Evolutionary conservation across 2,329 filamentous ascomycete genomes (phyloP), one percentile per base, ranked within the genome.

Genomic region (Talaromyces islandicus): DNA sequence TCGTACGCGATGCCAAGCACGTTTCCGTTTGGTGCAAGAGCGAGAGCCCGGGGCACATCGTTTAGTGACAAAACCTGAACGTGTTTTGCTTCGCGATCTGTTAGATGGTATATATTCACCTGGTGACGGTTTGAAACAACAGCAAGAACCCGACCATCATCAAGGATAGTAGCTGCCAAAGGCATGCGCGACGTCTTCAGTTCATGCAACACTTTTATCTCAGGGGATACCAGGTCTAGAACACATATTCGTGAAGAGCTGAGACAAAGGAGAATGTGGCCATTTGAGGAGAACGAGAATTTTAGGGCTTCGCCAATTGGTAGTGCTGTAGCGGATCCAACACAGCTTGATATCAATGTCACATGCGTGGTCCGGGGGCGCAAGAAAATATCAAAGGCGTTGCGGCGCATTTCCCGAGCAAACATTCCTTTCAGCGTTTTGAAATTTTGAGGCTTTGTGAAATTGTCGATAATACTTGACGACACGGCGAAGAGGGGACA

Each of bases 231-330:
- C 3, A 90, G 79, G 70, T 93, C 87, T 56, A 96, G 78, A 35
- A 95, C 84, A 67, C 92, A 89, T 64, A 96, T 90, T 60, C 91
- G 83, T 12, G 91, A 92, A 41, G 91, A 95, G 73, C 91, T 95
- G 72, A 92, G 90, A 56, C 89, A 91, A 46, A 95, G 82, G 30
- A 95, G 76, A 66, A 88, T 85, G 65, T 88, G 86, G 2, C 90
- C 91, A 58, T 83, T 85, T 6, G 90, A 86, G 2, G 91, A 95
- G 61, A 91, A 85, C 63, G 84, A 86, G 73, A 95, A 96, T 58
- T 91, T 89, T 77, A 96, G 90, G 52, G 90, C 90, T 73, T 96
- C 91, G 32, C 90, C 90, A 35, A 89, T 88, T 1, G 91, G 91
- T 63, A 88, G 88, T 2, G 84, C 83, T 24, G 91, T 91, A 1